Evolutionary conservation across 768 basidiomycete species (phyloP), one percentile per base, ranked within the genome.

Genomic region (Lentinus brumalis): DNA sequence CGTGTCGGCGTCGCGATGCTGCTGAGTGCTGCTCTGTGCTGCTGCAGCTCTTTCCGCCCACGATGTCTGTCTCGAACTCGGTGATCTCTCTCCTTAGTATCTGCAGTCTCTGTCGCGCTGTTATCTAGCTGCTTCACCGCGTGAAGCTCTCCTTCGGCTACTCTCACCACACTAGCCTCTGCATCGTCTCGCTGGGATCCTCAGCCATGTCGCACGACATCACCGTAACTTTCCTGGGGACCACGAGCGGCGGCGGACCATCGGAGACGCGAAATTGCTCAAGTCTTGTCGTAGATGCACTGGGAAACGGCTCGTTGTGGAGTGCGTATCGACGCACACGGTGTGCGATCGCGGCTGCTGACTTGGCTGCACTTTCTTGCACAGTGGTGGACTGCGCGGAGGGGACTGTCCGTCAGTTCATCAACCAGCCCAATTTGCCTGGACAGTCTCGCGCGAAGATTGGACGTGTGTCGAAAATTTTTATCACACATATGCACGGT

Each of bases 401-500:
- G 73, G 92, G 92, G 39, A 92, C 91, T 14, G 74, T 83, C 10
- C 79, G 88, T 30, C 91, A 93, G 69, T 86, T 92, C 63, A 73
- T 76, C 15, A 73, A 76, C 5, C 86, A 89, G 59, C 84, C 86
- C n/a, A 60, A 63, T 47, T 56, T 65, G 31, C 60, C 67, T 66
- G 62, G 63, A 44, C 57, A 72, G 62, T 49, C 66, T 67, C 52
- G 54, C 6, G 12, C 85, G 57, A 80, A 77, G 66, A 67, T 79
- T 15, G 77, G 70, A 38, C 82, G 75, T 57, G 77, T 94, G 30
- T 73, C 75, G 3, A 91, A 88, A 67, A 81, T 95, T 46, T 93
- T 94, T 71, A 79, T 94, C 53, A 94, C 92, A 1, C 93, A 94
- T 66, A 86, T 93, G 84, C 92, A 94, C 68, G 84, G 92, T 87